These are phyloP conservation scores for Calcarisporium arbuscula DNA, from an alignment of 2,329 filamentous ascomycete genomes.

Conservation along the genomic window DNA sequence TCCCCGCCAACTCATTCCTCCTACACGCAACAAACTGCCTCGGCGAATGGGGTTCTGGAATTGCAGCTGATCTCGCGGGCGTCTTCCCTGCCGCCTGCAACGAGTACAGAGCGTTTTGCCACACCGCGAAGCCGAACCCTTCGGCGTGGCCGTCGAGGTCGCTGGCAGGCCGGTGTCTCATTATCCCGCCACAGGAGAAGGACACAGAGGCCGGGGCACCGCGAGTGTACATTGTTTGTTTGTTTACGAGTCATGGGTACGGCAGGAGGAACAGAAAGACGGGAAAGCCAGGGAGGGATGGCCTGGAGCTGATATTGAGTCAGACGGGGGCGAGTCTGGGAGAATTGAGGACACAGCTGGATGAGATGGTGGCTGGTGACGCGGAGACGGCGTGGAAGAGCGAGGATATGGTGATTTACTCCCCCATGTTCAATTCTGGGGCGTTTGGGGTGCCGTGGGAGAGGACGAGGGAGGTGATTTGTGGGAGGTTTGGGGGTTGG, in stretches of 20 bases:
- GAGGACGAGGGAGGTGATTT: slow-evolving; percentile 9
- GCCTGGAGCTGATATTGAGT: slow-evolving; percentile 8
- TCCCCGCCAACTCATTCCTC: slow-evolving; percentile 15
- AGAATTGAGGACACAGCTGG: slow-evolving; percentile 11
- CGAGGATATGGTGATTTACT: slow-evolving; percentile 10
- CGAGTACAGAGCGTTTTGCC: slow-evolving; percentile 19
- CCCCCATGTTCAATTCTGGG: slow-evolving; percentile 17
- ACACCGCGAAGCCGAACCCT: slow-evolving; percentile 9
- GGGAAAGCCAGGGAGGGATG: slow-evolving; percentile 13
- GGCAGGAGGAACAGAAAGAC: slow-evolving; percentile 6
- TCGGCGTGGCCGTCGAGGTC: slow-evolving; percentile 12
- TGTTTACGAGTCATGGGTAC: slow-evolving; percentile 17
- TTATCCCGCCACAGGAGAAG: slow-evolving; percentile 20
- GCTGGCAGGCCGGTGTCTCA: slow-evolving; percentile 19
- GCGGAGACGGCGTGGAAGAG: not conserved
- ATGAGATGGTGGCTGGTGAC: slow-evolving; percentile 1
- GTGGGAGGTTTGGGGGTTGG: too few species aligned
- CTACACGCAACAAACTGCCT: slow-evolving; percentile 26
- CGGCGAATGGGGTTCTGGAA: slow-evolving; percentile 22
- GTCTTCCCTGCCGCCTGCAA: slow-evolving; percentile 19
- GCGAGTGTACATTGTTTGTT: slow-evolving; percentile 13
- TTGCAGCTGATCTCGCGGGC: slow-evolving; percentile 18
- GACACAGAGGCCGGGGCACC: slow-evolving; percentile 16
- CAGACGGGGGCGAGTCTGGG: slow-evolving; percentile 13
- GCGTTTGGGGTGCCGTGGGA: slow-evolving; percentile 16